Percentiles rank a stretch among this genome's conserved stretches.
Evolutionary conservation across 495 filamentous ascomycete species (phyloP).

Genomic region (Penicillium paxilli): DNA sequence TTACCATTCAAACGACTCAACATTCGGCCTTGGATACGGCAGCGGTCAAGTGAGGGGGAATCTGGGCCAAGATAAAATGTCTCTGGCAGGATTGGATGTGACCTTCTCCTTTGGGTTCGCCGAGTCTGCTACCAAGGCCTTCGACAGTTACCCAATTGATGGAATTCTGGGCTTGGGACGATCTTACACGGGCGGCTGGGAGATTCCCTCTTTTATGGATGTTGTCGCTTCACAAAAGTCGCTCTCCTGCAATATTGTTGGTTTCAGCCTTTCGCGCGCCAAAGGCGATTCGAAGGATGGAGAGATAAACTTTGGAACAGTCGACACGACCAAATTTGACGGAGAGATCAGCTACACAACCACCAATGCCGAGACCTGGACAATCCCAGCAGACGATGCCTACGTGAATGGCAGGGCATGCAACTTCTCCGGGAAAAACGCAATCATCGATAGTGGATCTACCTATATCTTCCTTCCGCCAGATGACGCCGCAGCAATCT

Average conservation of each 20-base stretch:
- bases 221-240: slow-evolving; percentile 56
- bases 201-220: slow-evolving; percentile 63
- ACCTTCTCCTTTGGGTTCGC: slow-evolving; percentile 68
- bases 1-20: slow-evolving; percentile 50
- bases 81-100: slow-evolving; percentile 62
- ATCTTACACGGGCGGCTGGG: slow-evolving; percentile 39
- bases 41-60: slow-evolving; percentile 66
- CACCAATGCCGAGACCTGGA: slow-evolving; percentile 56
- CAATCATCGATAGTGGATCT: slow-evolving; percentile 81
- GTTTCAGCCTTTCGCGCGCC: slow-evolving; percentile 63
- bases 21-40: slow-evolving; percentile 63
- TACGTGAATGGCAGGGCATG: slow-evolving; percentile 55
- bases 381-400: slow-evolving; percentile 64
- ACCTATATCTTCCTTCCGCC: slow-evolving; percentile 70
- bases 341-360: slow-evolving; percentile 65
- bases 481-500: slow-evolving; percentile 62
- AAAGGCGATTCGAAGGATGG: slow-evolving; percentile 67
- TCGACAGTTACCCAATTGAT: slow-evolving; percentile 75
- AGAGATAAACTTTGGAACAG: slow-evolving; percentile 72
- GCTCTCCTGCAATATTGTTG: slow-evolving; percentile 65
- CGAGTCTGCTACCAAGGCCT: slow-evolving; percentile 63
- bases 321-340: slow-evolving; percentile 62
- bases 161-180: slow-evolving; percentile 81
- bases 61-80: slow-evolving; percentile 61
- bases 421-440: slow-evolving; percentile 50